These are phyloP conservation scores for Alternaria novae-zelandiae DNA, from an alignment of 2,329 filamentous ascomycete species.

Conservation along the genomic window DNA sequence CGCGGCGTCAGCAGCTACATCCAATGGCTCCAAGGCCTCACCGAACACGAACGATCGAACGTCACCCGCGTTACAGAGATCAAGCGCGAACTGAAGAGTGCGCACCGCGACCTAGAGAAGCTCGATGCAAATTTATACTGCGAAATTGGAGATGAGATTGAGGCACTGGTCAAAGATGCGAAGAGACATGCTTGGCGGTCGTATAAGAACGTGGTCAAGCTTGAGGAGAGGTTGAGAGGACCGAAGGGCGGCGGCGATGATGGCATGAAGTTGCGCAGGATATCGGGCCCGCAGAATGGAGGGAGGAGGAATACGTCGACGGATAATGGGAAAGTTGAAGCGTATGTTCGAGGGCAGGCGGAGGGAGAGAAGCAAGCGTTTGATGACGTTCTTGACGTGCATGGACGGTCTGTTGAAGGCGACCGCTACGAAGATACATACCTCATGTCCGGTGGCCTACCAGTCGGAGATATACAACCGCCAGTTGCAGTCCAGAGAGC, in stretches of 20 bases:
- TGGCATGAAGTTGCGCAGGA: neutral
- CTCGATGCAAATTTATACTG: slow-evolving; percentile 17
- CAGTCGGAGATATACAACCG: neutral
- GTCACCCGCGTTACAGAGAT: slow-evolving; percentile 26
- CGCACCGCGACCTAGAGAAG: slow-evolving; percentile 30
- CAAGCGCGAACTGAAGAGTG: slow-evolving; percentile 25
- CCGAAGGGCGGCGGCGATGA: neutral
- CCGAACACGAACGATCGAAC: slow-evolving; percentile 17
- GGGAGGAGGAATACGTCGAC: neutral
- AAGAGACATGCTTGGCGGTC: slow-evolving; percentile 28
- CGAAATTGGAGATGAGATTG: slow-evolving; percentile 11
- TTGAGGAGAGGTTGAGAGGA: slow-evolving; percentile 21
- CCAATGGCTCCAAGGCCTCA: slow-evolving; percentile 19
- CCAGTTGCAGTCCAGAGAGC: neutral
- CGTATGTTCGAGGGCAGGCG: neutral
- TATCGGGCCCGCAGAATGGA: neutral
- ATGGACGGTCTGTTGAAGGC: neutral
- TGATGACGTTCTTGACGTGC: neutral
- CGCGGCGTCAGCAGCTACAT: slow-evolving; percentile 11
- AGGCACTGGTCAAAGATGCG: slow-evolving; percentile 14
- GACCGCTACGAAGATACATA: neutral
- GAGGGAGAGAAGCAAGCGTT: neutral
- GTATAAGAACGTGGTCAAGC: slow-evolving; percentile 23
- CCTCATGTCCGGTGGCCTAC: slow-evolving; percentile 4
- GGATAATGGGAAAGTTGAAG: neutral